Conservation (phyloP, 805 yeast genomes). For the Nematodospora valgi region DNA sequence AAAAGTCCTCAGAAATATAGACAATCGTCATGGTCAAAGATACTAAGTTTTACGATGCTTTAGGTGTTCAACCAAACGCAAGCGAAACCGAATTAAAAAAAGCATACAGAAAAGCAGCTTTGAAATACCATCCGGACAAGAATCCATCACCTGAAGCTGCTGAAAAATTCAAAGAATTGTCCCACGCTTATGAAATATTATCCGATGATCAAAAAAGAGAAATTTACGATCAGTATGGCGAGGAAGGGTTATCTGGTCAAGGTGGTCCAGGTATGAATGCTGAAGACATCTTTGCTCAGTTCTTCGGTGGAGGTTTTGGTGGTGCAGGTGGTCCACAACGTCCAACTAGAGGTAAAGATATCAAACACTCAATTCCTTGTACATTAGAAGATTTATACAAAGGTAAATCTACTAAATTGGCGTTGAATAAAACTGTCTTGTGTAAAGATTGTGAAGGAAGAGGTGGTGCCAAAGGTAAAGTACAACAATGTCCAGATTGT, state of each 20-base stretch:
- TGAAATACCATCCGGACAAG: slow-evolving; percentile 41
- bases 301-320: slow-evolving; percentile 69
- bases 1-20: too few species aligned
- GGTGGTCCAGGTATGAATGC: slow-evolving; percentile 68
- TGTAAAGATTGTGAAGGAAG: slow-evolving; percentile 90
- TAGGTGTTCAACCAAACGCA: slow-evolving; percentile 71
- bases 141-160: slow-evolving; percentile 80
- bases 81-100: slow-evolving; percentile 46
- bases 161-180: slow-evolving; percentile 89
- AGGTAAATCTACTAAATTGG: slow-evolving; percentile 92
- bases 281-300: slow-evolving; percentile 74
- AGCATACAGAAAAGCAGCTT: slow-evolving; percentile 34
- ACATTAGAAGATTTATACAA: slow-evolving; percentile 89
- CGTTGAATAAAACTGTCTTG: slow-evolving; percentile 84
- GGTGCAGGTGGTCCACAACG: slow-evolving; percentile 61
- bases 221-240: slow-evolving; percentile 84
- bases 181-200: slow-evolving; percentile 84
- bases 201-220: slow-evolving; percentile 87
- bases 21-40: slow-evolving; percentile 67
- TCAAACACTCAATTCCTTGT: slow-evolving; percentile 81
- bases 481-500: slow-evolving; percentile 83
- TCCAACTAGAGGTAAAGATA: slow-evolving; percentile 86
- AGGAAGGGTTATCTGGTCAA: slow-evolving; percentile 79
- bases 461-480: slow-evolving; percentile 93
- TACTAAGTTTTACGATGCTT: slow-evolving; percentile 68